Evolutionary conservation across 225 moss, liverwort and hornwort species (phyloP).

Genomic region (Antitrichia curtipendula): DNA sequence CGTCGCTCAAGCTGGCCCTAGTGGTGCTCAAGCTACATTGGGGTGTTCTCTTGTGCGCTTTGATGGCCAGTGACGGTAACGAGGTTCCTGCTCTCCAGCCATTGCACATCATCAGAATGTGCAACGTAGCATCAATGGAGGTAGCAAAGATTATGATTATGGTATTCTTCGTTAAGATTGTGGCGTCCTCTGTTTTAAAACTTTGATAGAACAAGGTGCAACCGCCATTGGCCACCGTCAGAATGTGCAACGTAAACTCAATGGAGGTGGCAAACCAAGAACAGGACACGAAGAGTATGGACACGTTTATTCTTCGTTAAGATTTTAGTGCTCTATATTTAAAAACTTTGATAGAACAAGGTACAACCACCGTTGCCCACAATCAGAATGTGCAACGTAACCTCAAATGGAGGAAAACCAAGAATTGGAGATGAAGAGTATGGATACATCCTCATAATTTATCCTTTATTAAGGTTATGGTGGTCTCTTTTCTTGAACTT

Average conservation of each 20-base stretch:
- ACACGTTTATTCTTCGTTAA: neutral
- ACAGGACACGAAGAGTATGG: neutral
- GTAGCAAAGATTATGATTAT: neutral
- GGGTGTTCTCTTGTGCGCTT: neutral
- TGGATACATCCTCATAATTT: neutral
- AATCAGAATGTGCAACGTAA: neutral
- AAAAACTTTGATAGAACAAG: neutral
- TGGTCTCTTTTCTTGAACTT: neutral
- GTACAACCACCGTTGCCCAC: neutral
- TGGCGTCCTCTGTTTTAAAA: neutral
- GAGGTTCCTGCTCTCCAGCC: neutral
- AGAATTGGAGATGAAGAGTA: neutral
- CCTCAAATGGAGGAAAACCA: neutral
- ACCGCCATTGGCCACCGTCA: neutral
- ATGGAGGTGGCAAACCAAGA: neutral
- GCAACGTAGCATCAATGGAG: neutral
- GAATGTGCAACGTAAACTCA: neutral
- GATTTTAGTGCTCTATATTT: neutral
- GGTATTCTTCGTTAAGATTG: neutral
- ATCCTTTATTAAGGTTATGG: neutral
- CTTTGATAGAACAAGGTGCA: neutral
- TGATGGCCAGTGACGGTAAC: neutral
- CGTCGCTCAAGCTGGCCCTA: neutral
- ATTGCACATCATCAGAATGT: neutral
- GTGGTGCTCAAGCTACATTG: neutral